Evolutionary conservation across 768 basidiomycete species (phyloP).

Genomic region (Dictyophora rubrovolvata): DNA sequence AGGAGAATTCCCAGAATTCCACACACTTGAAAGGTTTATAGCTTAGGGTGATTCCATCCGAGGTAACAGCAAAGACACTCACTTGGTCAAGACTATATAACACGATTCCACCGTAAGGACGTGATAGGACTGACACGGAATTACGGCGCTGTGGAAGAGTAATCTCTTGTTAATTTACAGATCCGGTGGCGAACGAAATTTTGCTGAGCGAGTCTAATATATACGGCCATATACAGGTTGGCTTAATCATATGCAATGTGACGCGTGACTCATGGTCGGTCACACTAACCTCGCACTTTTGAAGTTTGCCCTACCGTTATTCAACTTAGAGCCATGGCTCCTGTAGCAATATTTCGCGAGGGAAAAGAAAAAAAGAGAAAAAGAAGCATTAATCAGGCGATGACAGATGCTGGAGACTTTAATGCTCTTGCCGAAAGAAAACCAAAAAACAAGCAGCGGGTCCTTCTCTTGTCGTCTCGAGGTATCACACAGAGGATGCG

Average conservation of each 20-base stretch:
- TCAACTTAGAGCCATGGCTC: slow-evolving; percentile 40
- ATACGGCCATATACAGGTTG: too few species aligned
- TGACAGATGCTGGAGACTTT: slow-evolving; percentile 22
- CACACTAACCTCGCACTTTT: not conserved
- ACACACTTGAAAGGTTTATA: slow-evolving; percentile 48
- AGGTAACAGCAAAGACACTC: not conserved
- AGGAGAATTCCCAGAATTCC: slow-evolving; percentile 85
- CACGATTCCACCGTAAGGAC: not conserved
- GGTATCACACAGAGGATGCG: slow-evolving; percentile 95
- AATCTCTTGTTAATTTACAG: not conserved
- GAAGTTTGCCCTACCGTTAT: not conserved
- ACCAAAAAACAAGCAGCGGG: slow-evolving; percentile 90
- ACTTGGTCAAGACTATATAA: not conserved
- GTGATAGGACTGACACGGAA: not conserved
- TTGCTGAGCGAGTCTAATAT: too few species aligned
- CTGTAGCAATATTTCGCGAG: slow-evolving; percentile 52
- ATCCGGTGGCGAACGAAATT: not conserved
- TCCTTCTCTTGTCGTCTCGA: slow-evolving; percentile 83
- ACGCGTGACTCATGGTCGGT: too few species aligned
- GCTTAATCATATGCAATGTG: too few species aligned
- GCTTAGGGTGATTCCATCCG: too few species aligned
- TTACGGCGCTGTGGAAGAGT: too few species aligned
- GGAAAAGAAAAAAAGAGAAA: slow-evolving; percentile 54
- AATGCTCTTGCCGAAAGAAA: slow-evolving; percentile 29
- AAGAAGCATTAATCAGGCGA: slow-evolving; percentile 42